phyloP scores from a whole-genome alignment of 371 early-diverging fungal genomes.

The Mortierella sp. region DNA sequence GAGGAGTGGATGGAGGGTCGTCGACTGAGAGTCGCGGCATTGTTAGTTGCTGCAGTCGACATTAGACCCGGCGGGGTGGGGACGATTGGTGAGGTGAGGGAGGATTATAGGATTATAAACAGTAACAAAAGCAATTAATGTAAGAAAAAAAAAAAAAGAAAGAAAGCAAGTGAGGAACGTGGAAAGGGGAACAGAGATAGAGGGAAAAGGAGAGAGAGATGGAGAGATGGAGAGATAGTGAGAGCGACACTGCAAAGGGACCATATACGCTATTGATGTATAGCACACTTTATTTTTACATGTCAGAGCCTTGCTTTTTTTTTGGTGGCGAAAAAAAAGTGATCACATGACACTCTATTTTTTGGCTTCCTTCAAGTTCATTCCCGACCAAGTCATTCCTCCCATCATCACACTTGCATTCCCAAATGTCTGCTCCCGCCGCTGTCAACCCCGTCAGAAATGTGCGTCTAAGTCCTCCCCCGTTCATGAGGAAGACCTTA shows the following conservation, averaged over 20 bases:
- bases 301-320: no score
- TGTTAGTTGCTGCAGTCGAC: slow-evolving; percentile 14
- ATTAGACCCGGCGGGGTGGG: slow-evolving; percentile 3
- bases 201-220: neutral
- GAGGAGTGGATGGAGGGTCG: slow-evolving; percentile 20
- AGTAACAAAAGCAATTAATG: no score
- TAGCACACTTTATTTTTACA: no score
- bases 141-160: neutral
- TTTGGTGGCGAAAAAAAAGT: no score
- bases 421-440: slow-evolving; percentile 10
- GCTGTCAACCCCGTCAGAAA: slow-evolving; percentile 33
- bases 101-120: no score
- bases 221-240: neutral
- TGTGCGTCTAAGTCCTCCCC: no score
- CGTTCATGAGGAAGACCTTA: no score
- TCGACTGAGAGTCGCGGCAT: slow-evolving; percentile 20
- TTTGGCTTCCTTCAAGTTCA: no score
- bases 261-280: no score
- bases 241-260: no score
- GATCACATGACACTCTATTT: no score
- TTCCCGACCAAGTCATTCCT: no score
- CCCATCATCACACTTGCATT: neutral
- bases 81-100: neutral
- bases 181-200: neutral
- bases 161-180: neutral